Percentiles rank a stretch among this genome's conserved stretches.
Conservation (phyloP, 179 eudicot species). For the Patellifolia procumbens region DNA sequence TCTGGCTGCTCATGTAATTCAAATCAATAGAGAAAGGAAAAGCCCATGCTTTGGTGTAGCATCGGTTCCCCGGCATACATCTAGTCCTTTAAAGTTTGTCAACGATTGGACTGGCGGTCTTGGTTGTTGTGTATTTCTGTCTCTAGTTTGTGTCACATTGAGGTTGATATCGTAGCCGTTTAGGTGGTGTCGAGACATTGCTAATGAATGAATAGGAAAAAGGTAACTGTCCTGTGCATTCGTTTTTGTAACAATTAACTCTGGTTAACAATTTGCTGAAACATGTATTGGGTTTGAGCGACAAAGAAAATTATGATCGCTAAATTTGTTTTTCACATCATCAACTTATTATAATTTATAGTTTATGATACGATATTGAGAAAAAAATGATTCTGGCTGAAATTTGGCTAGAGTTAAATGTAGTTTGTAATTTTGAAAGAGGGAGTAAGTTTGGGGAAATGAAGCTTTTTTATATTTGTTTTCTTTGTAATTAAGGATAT, state of each 20-base stretch:
- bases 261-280: background rate
- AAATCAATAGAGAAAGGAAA: no score
- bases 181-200: no score
- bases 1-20: no score
- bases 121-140: background rate
- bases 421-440: background rate
- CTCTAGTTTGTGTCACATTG: background rate
- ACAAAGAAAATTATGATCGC: background rate
- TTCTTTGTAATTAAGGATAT: background rate
- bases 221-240: no score
- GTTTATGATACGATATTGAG: background rate
- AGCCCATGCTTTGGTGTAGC: no score
- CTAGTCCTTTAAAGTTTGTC: background rate
- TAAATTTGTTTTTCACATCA: background rate
- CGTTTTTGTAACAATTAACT: no score
- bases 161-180: background rate
- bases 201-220: no score
- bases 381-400: background rate
- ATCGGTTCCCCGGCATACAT: background rate
- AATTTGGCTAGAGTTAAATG: background rate
- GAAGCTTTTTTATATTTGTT: background rate
- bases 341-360: background rate
- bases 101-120: background rate
- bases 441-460: slow-evolving; percentile 1
- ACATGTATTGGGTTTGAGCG: background rate